Evolutionary conservation across 768 basidiomycete species (phyloP).

Genomic region (Calocybe indica): DNA sequence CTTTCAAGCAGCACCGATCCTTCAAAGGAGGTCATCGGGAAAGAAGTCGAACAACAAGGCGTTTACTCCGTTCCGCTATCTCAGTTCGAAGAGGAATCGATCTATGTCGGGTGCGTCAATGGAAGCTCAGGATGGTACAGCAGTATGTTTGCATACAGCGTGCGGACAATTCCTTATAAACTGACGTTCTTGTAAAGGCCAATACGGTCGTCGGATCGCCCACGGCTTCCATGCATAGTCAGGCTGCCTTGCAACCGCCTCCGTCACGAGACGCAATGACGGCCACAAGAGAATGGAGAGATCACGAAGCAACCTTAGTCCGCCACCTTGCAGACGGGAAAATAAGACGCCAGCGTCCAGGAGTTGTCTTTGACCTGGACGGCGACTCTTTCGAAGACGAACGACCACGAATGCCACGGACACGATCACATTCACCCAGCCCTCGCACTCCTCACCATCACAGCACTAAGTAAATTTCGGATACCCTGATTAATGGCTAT

Average conservation of each 20-base stretch:
- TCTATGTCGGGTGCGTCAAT: constrained; percentile 70
- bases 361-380: constrained; percentile 59
- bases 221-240: constrained; percentile 62
- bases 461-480: constrained; percentile 2
- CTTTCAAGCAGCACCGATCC: constrained; percentile 21
- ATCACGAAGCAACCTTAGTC: constrained; percentile 50
- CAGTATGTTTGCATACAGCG: constrained; percentile 40
- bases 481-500: neutral
- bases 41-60: constrained; percentile 39
- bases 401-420: constrained; percentile 13
- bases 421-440: neutral
- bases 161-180: constrained; percentile 3
- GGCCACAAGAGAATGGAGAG: constrained; percentile 69
- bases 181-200: constrained; percentile 30
- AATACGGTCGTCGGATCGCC: constrained; percentile 76
- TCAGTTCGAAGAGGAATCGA: constrained; percentile 52
- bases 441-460: neutral
- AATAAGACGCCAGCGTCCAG: constrained; percentile 44
- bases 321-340: constrained; percentile 30
- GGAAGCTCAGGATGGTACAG: constrained; percentile 76
- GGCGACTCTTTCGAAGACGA: constrained; percentile 46
- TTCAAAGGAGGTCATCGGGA: constrained; percentile 23
- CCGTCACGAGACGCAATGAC: constrained; percentile 55
- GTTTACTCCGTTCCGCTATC: constrained; percentile 59
- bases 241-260: constrained; percentile 44